A percentile compares a stretch with the other conserved stretches of the same genome.
These are phyloP conservation scores for Penicillium olsonii DNA, from an alignment of 2,329 filamentous ascomycete genomes.

Conservation along the genomic window DNA sequence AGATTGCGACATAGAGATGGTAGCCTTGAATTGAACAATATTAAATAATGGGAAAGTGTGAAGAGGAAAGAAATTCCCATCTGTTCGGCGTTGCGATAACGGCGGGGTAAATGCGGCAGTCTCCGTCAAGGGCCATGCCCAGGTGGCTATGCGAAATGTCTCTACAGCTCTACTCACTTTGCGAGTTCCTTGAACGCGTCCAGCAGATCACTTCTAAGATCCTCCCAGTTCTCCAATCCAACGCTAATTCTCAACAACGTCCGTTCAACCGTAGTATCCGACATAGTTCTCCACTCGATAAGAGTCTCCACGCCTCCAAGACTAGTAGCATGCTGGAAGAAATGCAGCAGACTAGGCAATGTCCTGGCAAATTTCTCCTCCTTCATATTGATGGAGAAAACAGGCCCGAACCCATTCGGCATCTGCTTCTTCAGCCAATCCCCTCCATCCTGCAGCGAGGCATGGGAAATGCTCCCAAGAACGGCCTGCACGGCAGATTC, in stretches of 20 bases:
- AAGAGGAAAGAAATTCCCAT: not conserved
- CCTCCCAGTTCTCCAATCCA: conserved; percentile 83
- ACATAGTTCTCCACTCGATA: conserved; percentile 95
- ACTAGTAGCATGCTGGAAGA: conserved; percentile 95
- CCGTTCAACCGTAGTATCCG: conserved; percentile 71
- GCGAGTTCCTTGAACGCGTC: conserved; percentile 63
- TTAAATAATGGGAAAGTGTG: not conserved
- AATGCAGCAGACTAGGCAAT: conserved; percentile 73
- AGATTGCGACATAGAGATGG: conserved; percentile 15
- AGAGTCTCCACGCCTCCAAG: conserved; percentile 91
- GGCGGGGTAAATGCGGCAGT: not conserved
- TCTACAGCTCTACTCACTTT: not conserved
- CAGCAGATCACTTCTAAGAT: conserved; percentile 74
- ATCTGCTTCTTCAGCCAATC: conserved; percentile 84
- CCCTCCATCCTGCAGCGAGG: conserved; percentile 71
- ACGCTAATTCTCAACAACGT: conserved; percentile 78
- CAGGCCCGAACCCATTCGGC: conserved; percentile 85
- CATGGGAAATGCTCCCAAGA: conserved; percentile 69
- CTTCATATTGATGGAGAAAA: conserved; percentile 74
- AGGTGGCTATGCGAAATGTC: not conserved
- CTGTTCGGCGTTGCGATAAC: not conserved
- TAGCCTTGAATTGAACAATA: not conserved
- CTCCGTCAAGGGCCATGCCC: not conserved
- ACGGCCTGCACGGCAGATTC: conserved; percentile 52
- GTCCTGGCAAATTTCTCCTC: conserved; percentile 61